Evolutionary conservation across 306 rosid species (phyloP), one percentile per base, ranked within the genome.

Genomic region (Cucurbita pepo): DNA sequence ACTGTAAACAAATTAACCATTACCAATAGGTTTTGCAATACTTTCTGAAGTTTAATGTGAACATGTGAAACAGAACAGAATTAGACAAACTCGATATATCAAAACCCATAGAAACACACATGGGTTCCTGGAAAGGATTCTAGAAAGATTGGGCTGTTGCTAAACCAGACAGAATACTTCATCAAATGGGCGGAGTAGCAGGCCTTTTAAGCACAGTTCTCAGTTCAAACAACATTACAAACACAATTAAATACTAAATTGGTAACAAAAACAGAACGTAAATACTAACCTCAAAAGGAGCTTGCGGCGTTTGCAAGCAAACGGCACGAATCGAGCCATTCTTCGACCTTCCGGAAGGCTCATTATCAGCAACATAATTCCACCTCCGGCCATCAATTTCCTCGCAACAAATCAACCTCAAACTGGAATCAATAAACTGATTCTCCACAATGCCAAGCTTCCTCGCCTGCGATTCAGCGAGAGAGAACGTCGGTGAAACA

Each of bases 311-410:
- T 37, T 90, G 96, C 81, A 84, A 76, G 69, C 77, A 45, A 72
- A 91, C 81, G n/a, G 96, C 81, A 8, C 95, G 95, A 69, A 94
- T 80, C 0, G 97, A 86, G 73, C 79, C 86, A 57, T 81, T 91
- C 78, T 79, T 87, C 83, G 83, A 87, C 69, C 61, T 74, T 47
- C 86, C 86, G 13, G 67, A 63, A 0, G 79, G 76, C 72, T 87
- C 89, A 3, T 78, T 79, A 34, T 91, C 97, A 1, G 95, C 95
- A 4, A 94, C 88, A 79, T 94, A 91, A 48, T 84, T 85, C 97
- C 97, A 94, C 45, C 91, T 79, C 4, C 95, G 91, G 14, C 99
- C 97, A 38, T 94, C 95, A 64, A 94, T 67, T 82, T 94, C 92
- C 79, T 94, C 99, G 78, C 83, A 87, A 86, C 97, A 94, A 58